These are phyloP conservation scores for Zizania latifolia DNA, from an alignment of 176 grass and related monocot genomes.

Conservation along the genomic window DNA sequence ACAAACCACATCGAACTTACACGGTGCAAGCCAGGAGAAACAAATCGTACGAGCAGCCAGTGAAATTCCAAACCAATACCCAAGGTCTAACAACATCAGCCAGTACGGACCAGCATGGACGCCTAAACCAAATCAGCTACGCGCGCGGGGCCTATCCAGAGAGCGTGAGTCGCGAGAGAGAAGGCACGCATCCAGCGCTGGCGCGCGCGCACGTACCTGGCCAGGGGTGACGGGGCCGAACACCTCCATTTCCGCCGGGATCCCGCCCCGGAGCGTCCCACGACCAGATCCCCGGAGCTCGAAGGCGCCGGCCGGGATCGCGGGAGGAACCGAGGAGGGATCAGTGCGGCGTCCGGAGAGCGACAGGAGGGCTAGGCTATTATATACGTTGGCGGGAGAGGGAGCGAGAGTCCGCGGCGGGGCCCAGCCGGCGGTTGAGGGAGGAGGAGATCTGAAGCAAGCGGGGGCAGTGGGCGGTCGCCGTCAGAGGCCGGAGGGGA, in stretches of 20 bases:
- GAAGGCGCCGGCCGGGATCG: background rate
- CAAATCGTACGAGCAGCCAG: background rate
- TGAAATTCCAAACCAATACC: background rate
- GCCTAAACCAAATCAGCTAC: background rate
- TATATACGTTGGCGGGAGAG: background rate
- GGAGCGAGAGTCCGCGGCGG: background rate
- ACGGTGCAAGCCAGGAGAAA: background rate
- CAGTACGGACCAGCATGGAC: background rate
- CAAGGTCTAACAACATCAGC: background rate
- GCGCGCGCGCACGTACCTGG: constrained; percentile 29
- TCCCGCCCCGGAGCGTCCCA: background rate
- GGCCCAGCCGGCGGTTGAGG: background rate
- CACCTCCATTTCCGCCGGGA: constrained; percentile 52
- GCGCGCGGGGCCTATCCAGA: too few relatives aligned
- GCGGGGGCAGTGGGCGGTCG: constrained; percentile 2
- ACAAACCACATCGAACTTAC: constrained; percentile 4
- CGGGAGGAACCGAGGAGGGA: background rate
- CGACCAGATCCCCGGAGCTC: background rate
- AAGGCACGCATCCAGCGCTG: background rate
- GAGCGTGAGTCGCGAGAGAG: background rate
- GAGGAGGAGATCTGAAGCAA: constrained; percentile 30
- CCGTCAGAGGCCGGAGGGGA: constrained; percentile 1
- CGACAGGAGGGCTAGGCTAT: background rate
- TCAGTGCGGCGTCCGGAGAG: constrained; percentile 6
- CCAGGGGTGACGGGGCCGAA: constrained; percentile 53